Percentiles rank a stretch among this genome's conserved stretches.
Conservation (phyloP, 139 green algal genomes). For the Ettlia oleoabundans region DNA sequence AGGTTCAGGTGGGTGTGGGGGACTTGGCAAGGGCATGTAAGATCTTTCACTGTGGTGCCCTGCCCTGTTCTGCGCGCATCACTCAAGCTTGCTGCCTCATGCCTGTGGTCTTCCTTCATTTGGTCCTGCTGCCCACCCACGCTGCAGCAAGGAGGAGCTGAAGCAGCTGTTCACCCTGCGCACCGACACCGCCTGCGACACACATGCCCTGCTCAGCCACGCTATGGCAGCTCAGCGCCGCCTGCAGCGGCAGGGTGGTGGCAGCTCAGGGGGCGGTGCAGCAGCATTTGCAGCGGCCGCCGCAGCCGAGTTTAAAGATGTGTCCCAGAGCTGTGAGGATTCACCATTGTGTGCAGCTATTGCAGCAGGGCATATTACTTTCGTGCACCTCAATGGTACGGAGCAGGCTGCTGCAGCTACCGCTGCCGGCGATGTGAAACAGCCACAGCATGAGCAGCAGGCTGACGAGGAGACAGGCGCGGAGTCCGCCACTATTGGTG, state of each 20-base stretch:
- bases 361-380: slow-evolving; percentile 33
- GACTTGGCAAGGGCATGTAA: too few relatives aligned
- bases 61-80: too few relatives aligned
- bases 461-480: not conserved
- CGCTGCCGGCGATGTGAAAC: not conserved
- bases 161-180: slow-evolving; percentile 72
- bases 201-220: slow-evolving; percentile 56
- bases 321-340: slow-evolving; percentile 27
- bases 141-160: slow-evolving; percentile 70
- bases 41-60: not conserved
- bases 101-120: not conserved
- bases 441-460: not conserved
- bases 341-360: slow-evolving; percentile 40
- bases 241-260: not conserved
- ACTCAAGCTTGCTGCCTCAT: not conserved
- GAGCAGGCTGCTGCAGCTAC: not conserved
- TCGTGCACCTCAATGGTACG: slow-evolving; percentile 41
- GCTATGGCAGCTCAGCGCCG: not conserved
- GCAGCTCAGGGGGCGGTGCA: not conserved
- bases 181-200: slow-evolving; percentile 66
- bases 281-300: not conserved
- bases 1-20: slow-evolving; percentile 16
- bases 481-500: too few relatives aligned
- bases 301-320: slow-evolving; percentile 31
- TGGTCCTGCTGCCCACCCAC: not conserved